phyloP scores from a whole-genome alignment of 352 stramenopile genomes.

The Pythium utonaiense region DNA sequence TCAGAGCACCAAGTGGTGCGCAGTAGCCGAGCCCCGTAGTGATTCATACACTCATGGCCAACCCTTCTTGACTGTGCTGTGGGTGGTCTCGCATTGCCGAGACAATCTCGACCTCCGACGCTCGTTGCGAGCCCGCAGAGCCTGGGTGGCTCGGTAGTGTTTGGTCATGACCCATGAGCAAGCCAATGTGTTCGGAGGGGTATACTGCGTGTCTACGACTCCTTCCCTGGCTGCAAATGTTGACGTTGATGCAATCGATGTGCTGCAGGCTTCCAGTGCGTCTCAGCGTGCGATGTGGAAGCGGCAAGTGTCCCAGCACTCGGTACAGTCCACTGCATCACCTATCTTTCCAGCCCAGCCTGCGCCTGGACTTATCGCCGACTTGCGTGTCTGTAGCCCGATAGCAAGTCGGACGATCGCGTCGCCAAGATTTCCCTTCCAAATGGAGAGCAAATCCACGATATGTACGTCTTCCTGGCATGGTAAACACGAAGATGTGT shows the following conservation, averaged over 20 bases:
- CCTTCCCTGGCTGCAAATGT: not conserved
- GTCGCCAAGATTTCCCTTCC: slow-evolving; percentile 48
- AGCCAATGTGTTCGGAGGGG: slow-evolving; percentile 33
- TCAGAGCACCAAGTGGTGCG: not conserved
- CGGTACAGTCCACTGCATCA: not conserved
- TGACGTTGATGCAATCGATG: not conserved
- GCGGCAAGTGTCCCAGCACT: slow-evolving; percentile 38
- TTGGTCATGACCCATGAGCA: slow-evolving; percentile 15
- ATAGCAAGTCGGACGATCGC: slow-evolving; percentile 7
- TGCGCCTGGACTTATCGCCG: too few relatives aligned
- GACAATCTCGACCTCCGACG: not conserved
- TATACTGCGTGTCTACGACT: slow-evolving; percentile 9
- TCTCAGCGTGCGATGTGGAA: slow-evolving; percentile 69
- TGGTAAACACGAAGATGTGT: not conserved
- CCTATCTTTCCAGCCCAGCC: too few relatives aligned
- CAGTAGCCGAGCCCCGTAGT: too few relatives aligned
- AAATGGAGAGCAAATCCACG: slow-evolving; percentile 68
- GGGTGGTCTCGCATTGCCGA: not conserved
- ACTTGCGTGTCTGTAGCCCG: slow-evolving; percentile 1
- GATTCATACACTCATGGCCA: too few relatives aligned
- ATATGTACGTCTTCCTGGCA: slow-evolving; percentile 38
- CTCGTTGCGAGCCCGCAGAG: not conserved
- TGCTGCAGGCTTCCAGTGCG: slow-evolving; percentile 40
- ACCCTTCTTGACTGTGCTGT: not conserved
- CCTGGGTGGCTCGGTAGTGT: not conserved